Base-by-base conservation (phyloP, 2,329 filamentous ascomycete species). In the Myrmaecium sp. region DNA sequence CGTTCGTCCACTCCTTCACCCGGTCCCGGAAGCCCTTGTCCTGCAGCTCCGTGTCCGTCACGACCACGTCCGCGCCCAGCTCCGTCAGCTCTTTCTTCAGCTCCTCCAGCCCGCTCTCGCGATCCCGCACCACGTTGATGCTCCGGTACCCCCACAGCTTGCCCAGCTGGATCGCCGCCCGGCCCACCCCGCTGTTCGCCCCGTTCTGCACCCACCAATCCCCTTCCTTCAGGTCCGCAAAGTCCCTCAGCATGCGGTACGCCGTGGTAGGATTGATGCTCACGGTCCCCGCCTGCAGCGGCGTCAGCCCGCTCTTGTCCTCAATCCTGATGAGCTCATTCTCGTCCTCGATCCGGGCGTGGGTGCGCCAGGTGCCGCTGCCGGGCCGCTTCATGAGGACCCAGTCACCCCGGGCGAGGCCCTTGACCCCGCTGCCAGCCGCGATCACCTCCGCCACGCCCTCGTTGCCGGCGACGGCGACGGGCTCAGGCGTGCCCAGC, bases 121-220 rank as follows among this genome's bases (percentile, higher is more conserved):
- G 63, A 36, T 78, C 73, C 8, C 89, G 69, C 21, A 98, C 64
- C 14, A 98, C 64, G 47, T 94, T 95, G 52, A 98, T 78, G 46
- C 77, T 91, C 44, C 81, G 75, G 43, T 89, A 66, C 0, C 86
- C 86, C 86, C 84, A 95, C 28, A 82, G 64, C 40, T 58, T 64
- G 2, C 69, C 86, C 2, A 98, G 61, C 55, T 98, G 89, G 36
- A 95, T 89, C 7, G 82, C 86, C 3, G 84, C 79, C 20, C 89
- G 64, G 2, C 89, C 89, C 10, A 98, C 89, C 7, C 83, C 89
- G 21, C 74, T 82, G 54, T 98, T 98, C 20, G 86, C 89, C 5
- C 86, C 89, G 49, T 98, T 98, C 55, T 98, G 89, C 24, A 98
- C 73, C 46, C 94, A 81, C 84, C 86, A 98, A 30, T 91, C 76